phyloP scores from a whole-genome alignment of 495 filamentous ascomycete species.

The Penicillium malachiteum region DNA sequence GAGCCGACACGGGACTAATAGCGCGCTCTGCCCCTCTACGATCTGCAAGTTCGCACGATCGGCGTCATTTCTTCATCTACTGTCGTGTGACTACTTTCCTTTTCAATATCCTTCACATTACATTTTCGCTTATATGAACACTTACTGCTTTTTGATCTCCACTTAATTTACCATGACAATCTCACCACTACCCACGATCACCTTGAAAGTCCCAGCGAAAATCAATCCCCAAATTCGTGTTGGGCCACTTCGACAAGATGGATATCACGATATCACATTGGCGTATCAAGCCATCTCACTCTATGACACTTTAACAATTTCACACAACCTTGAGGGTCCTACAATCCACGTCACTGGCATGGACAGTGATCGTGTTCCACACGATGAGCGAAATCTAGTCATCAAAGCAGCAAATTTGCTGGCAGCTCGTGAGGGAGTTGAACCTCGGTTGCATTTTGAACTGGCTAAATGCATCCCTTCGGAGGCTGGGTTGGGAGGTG shows the following conservation, averaged over 20 bases:
- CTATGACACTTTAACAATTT: constrained; percentile 5
- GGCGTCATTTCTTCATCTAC: background rate
- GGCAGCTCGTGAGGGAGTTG: background rate
- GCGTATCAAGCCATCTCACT: constrained; percentile 11
- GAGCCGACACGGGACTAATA: background rate
- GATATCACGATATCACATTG: constrained; percentile 11
- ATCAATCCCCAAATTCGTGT: constrained; percentile 12
- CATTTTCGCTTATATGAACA: background rate
- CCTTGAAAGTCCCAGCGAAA: constrained; percentile 8
- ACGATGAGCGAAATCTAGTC: constrained; percentile 3
- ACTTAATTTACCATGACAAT: background rate
- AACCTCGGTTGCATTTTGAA: constrained; percentile 7
- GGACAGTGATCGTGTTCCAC: constrained; percentile 7
- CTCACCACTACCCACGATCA: background rate
- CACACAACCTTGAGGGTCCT: background rate
- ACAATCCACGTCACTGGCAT: constrained; percentile 4
- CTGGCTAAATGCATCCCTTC: constrained; percentile 6
- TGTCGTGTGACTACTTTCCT: constrained; percentile 8
- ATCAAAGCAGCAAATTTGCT: constrained; percentile 8
- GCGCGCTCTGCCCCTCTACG: constrained; percentile 5
- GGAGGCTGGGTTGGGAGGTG: constrained; percentile 9
- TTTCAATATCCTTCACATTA: background rate
- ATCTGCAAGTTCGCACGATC: constrained; percentile 5
- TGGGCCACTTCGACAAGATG: constrained; percentile 8
- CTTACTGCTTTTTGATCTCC: background rate